A percentile compares a stretch with the other conserved stretches of the same genome.
These are phyloP conservation scores for Solanum corneliomulleri DNA, from an alignment of 257 asterid species.

Conservation along the genomic window DNA sequence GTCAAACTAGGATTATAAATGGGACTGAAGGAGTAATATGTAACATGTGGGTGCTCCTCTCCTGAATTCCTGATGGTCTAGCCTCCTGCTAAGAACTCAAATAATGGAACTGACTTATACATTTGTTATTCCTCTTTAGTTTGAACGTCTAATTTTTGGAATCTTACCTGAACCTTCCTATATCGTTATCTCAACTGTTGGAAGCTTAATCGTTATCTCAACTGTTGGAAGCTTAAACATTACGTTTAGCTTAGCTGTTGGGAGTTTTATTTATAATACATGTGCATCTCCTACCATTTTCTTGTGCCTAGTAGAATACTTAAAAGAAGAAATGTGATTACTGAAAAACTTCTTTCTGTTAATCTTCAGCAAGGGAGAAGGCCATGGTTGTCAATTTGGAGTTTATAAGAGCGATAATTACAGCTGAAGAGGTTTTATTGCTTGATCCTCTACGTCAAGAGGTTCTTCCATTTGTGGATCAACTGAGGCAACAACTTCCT, in stretches of 20 bases:
- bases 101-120: not conserved
- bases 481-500: conserved; percentile 76
- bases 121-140: not conserved
- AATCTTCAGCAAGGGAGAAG: conserved; percentile 81
- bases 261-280: not conserved
- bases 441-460: conserved; percentile 94
- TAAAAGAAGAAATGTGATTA: not conserved
- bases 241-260: not conserved
- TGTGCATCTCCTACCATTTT: not conserved
- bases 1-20: not conserved
- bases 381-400: conserved; percentile 98
- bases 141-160: not conserved
- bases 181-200: not conserved
- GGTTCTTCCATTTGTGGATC: conserved; percentile 97
- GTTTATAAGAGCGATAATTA: conserved; percentile 80
- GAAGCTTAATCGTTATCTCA: not conserved
- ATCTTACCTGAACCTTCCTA: not conserved
- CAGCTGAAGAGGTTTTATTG: conserved; percentile 89
- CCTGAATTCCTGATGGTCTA: not conserved
- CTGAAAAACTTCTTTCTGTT: not conserved
- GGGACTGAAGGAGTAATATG: not conserved
- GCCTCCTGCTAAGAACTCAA: not conserved
- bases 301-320: not conserved
- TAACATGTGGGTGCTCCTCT: not conserved
- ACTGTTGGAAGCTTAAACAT: too few species aligned